Conservation (phyloP, 345 rosid species). For the Citrus trifoliata region DNA sequence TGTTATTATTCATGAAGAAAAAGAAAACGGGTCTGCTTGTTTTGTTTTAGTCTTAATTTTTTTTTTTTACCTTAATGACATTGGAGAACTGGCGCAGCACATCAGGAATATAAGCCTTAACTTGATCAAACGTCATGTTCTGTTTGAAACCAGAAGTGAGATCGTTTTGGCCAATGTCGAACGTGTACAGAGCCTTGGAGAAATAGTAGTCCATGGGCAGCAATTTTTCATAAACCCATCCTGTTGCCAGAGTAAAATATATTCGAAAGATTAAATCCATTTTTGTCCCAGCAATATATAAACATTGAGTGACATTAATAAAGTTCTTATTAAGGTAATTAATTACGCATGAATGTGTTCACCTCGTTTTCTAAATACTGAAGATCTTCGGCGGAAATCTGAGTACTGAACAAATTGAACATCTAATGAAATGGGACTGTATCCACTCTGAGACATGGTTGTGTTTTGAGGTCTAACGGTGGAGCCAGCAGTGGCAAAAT, state of each 20-base stretch:
- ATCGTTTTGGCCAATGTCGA: constrained; percentile 79
- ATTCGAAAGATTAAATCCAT: no score
- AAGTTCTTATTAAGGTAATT: background rate
- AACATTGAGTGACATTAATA: background rate
- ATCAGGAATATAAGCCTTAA: constrained; percentile 57
- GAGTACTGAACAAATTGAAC: constrained; percentile 62
- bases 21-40: background rate
- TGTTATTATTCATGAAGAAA: no score
- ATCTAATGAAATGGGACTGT: constrained; percentile 68
- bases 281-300: no score
- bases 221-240: constrained; percentile 37
- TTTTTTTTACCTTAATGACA: constrained; percentile 37
- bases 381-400: constrained; percentile 46
- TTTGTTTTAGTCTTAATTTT: no score
- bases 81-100: constrained; percentile 34
- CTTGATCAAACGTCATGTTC: constrained; percentile 56
- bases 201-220: constrained; percentile 51
- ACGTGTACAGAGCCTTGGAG: constrained; percentile 43
- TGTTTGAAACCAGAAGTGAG: constrained; percentile 60
- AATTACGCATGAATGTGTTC: background rate
- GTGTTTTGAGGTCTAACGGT: constrained; percentile 60
- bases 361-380: constrained; percentile 42
- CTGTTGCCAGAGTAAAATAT: constrained; percentile 3
- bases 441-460: constrained; percentile 53
- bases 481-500: constrained; percentile 81